Evolutionary conservation across 2,329 filamentous ascomycete genomes (phyloP).

Genomic region (Epichloe uncinata): DNA sequence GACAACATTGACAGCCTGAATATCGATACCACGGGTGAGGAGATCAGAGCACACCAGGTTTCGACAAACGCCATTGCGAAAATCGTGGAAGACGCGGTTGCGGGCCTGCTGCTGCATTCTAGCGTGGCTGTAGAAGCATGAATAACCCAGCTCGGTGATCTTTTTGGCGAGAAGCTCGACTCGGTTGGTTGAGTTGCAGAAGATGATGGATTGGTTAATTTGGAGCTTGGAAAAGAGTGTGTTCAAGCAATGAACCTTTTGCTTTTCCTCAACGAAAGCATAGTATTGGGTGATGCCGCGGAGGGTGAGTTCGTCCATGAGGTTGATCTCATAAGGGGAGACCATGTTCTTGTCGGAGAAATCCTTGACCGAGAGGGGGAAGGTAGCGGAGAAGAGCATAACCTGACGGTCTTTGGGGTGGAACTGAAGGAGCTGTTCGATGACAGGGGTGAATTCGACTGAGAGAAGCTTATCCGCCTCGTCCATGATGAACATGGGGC

Average conservation of each 20-base stretch:
- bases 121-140: conserved; percentile 98
- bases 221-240: conserved; percentile 97
- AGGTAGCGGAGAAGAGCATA: conserved; percentile 98
- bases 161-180: conserved; percentile 97
- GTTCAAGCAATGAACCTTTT: conserved; percentile 98
- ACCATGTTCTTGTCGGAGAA: conserved; percentile 98
- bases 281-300: conserved; percentile 99
- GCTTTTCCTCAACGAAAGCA: conserved; percentile 97
- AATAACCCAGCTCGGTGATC: conserved; percentile 97
- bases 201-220: conserved; percentile 99
- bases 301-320: conserved; percentile 97
- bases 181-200: conserved; percentile 98
- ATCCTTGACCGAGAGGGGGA: conserved; percentile 90
- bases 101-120: conserved; percentile 95
- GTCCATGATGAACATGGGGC: conserved; percentile 98
- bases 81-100: conserved; percentile 98
- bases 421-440: conserved; percentile 89
- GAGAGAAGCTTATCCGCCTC: conserved; percentile 97
- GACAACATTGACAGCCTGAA: conserved; percentile 97
- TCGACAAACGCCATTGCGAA: conserved; percentile 93
- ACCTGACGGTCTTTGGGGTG: conserved; percentile 96
- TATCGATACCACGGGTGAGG: conserved; percentile 96
- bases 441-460: conserved; percentile 90
- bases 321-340: conserved; percentile 93
- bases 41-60: conserved; percentile 97